Conservation (phyloP, 2,329 filamentous ascomycete species). For the Aureobasidium lini region DNA sequence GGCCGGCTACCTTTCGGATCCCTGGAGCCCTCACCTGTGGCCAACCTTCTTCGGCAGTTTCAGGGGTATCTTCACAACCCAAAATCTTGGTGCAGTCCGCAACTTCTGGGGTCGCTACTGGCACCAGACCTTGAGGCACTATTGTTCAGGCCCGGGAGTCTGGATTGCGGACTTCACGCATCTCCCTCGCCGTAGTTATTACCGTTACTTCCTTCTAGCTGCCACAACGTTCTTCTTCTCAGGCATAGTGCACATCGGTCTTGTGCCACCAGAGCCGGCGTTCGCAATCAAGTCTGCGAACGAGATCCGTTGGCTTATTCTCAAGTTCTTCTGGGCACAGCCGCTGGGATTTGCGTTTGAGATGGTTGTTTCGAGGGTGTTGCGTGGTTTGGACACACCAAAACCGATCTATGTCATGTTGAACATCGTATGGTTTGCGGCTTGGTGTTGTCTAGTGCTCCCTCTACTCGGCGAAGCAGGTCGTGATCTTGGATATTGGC, state of each 20-base stretch:
- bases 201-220: slow-evolving; percentile 20
- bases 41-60: slow-evolving; percentile 23
- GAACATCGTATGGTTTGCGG: slow-evolving; percentile 20
- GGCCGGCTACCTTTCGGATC: slow-evolving; percentile 16
- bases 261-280: slow-evolving; percentile 24
- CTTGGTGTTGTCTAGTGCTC: slow-evolving; percentile 20
- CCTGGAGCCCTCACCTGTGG: slow-evolving; percentile 24
- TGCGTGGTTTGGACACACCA: neutral
- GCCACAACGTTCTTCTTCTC: slow-evolving; percentile 23
- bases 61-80: slow-evolving; percentile 11
- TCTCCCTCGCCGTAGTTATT: slow-evolving; percentile 13
- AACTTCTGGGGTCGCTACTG: slow-evolving; percentile 27
- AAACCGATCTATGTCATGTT: slow-evolving; percentile 13
- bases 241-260: slow-evolving; percentile 24
- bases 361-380: slow-evolving; percentile 13
- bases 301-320: slow-evolving; percentile 14
- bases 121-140: slow-evolving; percentile 27
- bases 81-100: slow-evolving; percentile 20
- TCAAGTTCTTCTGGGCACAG: slow-evolving; percentile 25
- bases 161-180: slow-evolving; percentile 19
- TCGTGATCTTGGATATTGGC: slow-evolving; percentile 21
- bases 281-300: slow-evolving; percentile 7
- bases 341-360: slow-evolving; percentile 22
- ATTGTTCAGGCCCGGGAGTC: slow-evolving; percentile 21
- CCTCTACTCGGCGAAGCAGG: slow-evolving; percentile 21